phyloP scores from a whole-genome alignment of 768 basidiomycete genomes.

The Termitomyces sp. region DNA sequence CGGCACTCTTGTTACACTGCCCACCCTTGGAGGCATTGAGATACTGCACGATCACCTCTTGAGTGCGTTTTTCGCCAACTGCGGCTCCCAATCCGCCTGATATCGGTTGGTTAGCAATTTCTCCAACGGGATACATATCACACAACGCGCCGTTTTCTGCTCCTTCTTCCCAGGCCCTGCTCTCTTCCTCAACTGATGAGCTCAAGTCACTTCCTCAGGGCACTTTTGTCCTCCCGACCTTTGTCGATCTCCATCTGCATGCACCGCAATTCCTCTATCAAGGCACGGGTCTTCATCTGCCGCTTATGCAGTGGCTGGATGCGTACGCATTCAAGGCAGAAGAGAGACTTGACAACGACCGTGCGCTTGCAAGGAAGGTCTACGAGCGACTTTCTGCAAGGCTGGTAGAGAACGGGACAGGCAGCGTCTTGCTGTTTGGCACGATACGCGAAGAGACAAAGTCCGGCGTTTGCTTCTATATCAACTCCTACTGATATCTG shows the following conservation, averaged over 20 bases:
- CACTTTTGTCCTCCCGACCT: slow-evolving; percentile 72
- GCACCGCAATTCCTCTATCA: slow-evolving; percentile 88
- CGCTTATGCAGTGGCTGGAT: slow-evolving; percentile 81
- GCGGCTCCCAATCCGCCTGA: background rate
- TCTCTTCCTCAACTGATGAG: slow-evolving; percentile 19
- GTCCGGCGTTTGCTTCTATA: slow-evolving; percentile 33
- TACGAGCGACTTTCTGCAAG: slow-evolving; percentile 63
- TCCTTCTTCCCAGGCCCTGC: slow-evolving; percentile 26
- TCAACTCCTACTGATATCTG: background rate
- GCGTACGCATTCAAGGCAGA: slow-evolving; percentile 82
- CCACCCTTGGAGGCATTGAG: slow-evolving; percentile 42
- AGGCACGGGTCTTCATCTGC: slow-evolving; percentile 80
- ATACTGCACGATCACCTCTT: slow-evolving; percentile 55
- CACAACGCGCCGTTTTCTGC: slow-evolving; percentile 37
- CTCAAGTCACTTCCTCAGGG: slow-evolving; percentile 33
- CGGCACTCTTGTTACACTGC: slow-evolving; percentile 58
- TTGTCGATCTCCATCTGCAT: slow-evolving; percentile 81
- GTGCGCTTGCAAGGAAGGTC: slow-evolving; percentile 54
- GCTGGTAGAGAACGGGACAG: slow-evolving; percentile 72
- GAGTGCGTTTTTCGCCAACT: slow-evolving; percentile 22
- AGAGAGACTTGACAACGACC: slow-evolving; percentile 61
- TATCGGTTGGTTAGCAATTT: background rate
- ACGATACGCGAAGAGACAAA: slow-evolving; percentile 82
- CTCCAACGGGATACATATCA: slow-evolving; percentile 40
- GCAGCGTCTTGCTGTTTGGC: slow-evolving; percentile 73